Evolutionary conservation across 2,329 filamentous ascomycete species (phyloP), one percentile per base, ranked within the genome.

Genomic region (Pseudogymnoascus sp.): DNA sequence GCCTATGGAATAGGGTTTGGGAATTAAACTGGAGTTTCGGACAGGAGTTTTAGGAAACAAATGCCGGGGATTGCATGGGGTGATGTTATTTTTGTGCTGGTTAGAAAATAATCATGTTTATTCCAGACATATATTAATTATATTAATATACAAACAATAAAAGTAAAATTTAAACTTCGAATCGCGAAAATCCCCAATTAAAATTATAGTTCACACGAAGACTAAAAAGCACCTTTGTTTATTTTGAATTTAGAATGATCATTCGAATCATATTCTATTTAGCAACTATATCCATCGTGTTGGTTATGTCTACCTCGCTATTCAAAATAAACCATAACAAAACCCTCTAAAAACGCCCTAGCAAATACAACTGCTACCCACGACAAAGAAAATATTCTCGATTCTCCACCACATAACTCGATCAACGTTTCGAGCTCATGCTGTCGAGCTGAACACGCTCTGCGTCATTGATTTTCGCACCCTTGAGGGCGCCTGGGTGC

Each of bases 401-500:
- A 54, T 18, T 18, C 28, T 33, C n/a, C 5, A 11, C 11, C n/a
- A 14, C 12, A 4, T 18, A 54, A 18, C 18, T 33, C 12, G 9
- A 58, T 38, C 18, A 38, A 38, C 8, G 12, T 20, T 58, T 58
- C 18, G 35, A 58, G 14, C n/a, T 39, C 7, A 58, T 8, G 18
- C 33, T 37, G n/a, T 39, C 20, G n/a, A 58, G 33, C 12, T 58
- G 57, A 58, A 58, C 33, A 39, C 25, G 12, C 37, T 39, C 57
- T 25, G n/a, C 20, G 18, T 58, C 57, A 14, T 22, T 5, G 9
- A 11, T 25, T 35, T 61, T 33, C 59, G 8, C 38, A n/a, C 22
- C 11, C 14, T 16, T 22, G 41, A 63, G 28, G 43, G 58, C 65
- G 9, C 69, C 67, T 6, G 74, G 74, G 59, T 75, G 72, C n/a